Evolutionary conservation across 495 filamentous ascomycete genomes (phyloP), one percentile per base, ranked within the genome.

Genomic region (Xylaria intraflava): DNA sequence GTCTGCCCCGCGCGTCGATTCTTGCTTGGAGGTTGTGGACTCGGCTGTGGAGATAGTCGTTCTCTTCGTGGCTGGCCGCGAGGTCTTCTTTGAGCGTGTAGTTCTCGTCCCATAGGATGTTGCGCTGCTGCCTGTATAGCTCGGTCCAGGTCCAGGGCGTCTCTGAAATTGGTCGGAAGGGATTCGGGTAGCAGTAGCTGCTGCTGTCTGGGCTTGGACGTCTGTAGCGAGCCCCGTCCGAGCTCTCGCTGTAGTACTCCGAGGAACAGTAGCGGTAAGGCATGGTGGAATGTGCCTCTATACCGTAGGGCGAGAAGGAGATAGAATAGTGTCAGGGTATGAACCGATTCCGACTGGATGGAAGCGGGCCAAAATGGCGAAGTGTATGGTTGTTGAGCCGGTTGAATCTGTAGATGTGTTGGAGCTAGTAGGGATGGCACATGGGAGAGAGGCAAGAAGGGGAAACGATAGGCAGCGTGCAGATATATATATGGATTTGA

Each of bases 341-440:
- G n/a, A n/a, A n/a, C n/a, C n/a, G 20, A 24, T 2, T 49, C 36
- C 54, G 46, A 54, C 23, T 63, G 57, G 54, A 51, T 19, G 19
- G 36, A 22, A 60, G 33, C 39, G 49, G 35, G 23, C 27, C 22
- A 39, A 22, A 22, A 31, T 39, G 20, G 33, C n/a, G 20, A 41
- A 16, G 31, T 27, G 24, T 10, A 30, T 17, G 41, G 24, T 51
- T 46, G 27, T 23, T 35, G 20, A 14, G 14, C 24, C 38, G 41
- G 29, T 54, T 52, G 39, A 36, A 40, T 49, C 35, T 45, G 39
- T 50, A 53, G 49, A 61, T 65, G 60, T 46, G n/a, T 56, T 58
- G 62, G 48, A 61, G 44, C 60, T 60, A 63, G 53, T 51, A 58
- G 53, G 51, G 49, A 24, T 61, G 51, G 31, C 52, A 57, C 46